These are phyloP conservation scores for Iris macrosiphon DNA, from an alignment of 106 monocot genomes.

Conservation along the genomic window DNA sequence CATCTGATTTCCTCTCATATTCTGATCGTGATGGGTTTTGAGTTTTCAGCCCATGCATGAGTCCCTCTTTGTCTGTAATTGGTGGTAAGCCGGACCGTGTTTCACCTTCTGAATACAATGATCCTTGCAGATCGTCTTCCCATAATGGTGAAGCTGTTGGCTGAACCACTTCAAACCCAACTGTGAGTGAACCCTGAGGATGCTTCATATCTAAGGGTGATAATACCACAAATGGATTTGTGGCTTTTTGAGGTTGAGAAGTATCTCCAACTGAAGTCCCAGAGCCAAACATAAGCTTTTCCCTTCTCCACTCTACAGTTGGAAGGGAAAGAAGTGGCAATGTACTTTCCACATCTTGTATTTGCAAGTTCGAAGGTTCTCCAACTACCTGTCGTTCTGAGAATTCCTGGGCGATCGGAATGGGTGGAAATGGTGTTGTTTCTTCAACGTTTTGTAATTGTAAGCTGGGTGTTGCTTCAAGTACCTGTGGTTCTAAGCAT, in stretches of 20 bases:
- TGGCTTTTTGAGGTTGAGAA: neutral
- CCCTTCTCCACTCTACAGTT: slow-evolving; percentile 76
- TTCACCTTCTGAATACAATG: slow-evolving; percentile 8
- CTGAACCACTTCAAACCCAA: slow-evolving; percentile 1
- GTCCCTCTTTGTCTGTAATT: slow-evolving; percentile 6
- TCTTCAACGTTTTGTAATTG: too few species aligned
- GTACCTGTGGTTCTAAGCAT: neutral
- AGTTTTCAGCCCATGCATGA: slow-evolving; percentile 1
- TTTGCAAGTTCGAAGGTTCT: slow-evolving; percentile 7
- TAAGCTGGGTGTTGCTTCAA: too few species aligned
- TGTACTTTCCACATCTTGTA: slow-evolving; percentile 27
- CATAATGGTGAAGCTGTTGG: slow-evolving; percentile 4
- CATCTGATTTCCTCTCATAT: slow-evolving; percentile 12
- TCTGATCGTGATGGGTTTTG: slow-evolving; percentile 8
- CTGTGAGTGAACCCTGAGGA: slow-evolving; percentile 3
- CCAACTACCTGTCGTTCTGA: neutral
- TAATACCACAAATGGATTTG: slow-evolving; percentile 1
- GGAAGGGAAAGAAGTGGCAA: slow-evolving; percentile 82
- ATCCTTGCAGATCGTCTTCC: slow-evolving; percentile 8
- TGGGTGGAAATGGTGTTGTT: slow-evolving; percentile 62
- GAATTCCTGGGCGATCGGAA: slow-evolving; percentile 44
- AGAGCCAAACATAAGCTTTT: slow-evolving; percentile 35
- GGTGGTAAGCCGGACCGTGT: slow-evolving; percentile 22
- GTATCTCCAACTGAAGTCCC: slow-evolving; percentile 11
- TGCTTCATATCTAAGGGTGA: slow-evolving; percentile 14